phyloP scores from a whole-genome alignment of 768 basidiomycete species.

The Boletus rubropictus region DNA sequence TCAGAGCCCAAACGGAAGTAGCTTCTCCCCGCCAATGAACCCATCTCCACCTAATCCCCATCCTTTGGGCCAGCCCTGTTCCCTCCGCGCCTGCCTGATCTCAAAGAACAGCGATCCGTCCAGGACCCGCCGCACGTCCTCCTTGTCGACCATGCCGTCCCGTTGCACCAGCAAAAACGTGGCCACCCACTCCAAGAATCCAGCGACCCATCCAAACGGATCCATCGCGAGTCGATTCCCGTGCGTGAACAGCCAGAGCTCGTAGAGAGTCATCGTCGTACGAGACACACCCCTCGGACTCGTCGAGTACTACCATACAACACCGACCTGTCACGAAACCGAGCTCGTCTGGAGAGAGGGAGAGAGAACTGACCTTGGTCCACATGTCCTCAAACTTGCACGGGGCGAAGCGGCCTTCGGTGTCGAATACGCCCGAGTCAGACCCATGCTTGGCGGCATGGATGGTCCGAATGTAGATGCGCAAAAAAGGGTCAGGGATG shows the following conservation, averaged over 20 bases:
- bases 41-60: conserved; percentile 30
- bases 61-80: conserved; percentile 26
- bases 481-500: conserved; percentile 40
- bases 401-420: conserved; percentile 37
- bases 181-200: conserved; percentile 35
- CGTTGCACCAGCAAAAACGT: conserved; percentile 37
- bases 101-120: conserved; percentile 39
- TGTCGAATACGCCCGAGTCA: conserved; percentile 39
- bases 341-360: no score
- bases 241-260: conserved; percentile 29
- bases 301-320: conserved; percentile 12
- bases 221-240: conserved; percentile 34
- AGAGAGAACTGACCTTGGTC: conserved; percentile 27
- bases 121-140: conserved; percentile 37
- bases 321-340: neutral
- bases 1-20: conserved; percentile 28
- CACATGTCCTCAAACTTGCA: conserved; percentile 43
- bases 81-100: conserved; percentile 21
- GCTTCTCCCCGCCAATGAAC: conserved; percentile 27
- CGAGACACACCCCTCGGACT: conserved; percentile 6
- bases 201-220: conserved; percentile 33
- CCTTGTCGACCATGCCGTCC: conserved; percentile 36
- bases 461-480: conserved; percentile 33
- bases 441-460: conserved; percentile 39
- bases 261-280: conserved; percentile 25